Percentiles rank a stretch among this genome's conserved stretches.
phyloP scores from a whole-genome alignment of 495 filamentous ascomycete species.

The Podospora pseudopauciseta region DNA sequence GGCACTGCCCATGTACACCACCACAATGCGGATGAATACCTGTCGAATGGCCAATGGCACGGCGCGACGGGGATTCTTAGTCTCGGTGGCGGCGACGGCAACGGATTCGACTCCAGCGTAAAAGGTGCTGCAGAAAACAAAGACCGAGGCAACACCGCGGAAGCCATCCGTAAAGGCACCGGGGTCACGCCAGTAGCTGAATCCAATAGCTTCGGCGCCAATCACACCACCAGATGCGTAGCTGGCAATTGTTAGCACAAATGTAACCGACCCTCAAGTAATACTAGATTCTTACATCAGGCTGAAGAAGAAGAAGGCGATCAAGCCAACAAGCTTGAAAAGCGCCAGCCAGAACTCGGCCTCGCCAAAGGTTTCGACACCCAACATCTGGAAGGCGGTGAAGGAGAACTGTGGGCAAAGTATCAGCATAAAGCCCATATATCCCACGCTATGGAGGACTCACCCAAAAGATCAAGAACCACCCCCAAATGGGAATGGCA shows the following conservation, averaged over 20 bases:
- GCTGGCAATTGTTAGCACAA: conserved; percentile 12
- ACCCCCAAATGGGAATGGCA: conserved; percentile 49
- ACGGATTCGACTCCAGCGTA: conserved; percentile 75
- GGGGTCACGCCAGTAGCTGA: conserved; percentile 64
- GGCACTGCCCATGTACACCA: conserved; percentile 69
- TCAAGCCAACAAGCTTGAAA: conserved; percentile 64
- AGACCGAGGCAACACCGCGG: conserved; percentile 55
- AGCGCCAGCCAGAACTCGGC: conserved; percentile 62
- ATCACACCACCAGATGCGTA: conserved; percentile 50
- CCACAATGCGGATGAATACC: conserved; percentile 70
- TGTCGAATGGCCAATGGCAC: conserved; percentile 70
- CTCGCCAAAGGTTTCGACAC: conserved; percentile 55
- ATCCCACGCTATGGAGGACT: conserved; percentile 26
- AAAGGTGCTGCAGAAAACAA: conserved; percentile 65
- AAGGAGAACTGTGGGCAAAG: conserved; percentile 35
- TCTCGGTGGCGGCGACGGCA: conserved; percentile 71
- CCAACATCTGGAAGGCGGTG: conserved; percentile 45
- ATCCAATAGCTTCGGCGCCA: conserved; percentile 50
- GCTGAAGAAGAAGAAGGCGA: conserved; percentile 65
- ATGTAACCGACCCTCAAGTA: too few species aligned
- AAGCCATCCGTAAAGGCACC: conserved; percentile 67
- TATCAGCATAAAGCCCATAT: conserved; percentile 16
- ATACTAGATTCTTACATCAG: conserved; percentile 44
- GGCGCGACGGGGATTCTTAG: conserved; percentile 65
- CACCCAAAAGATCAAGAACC: conserved; percentile 65